phyloP scores from a whole-genome alignment of 495 filamentous ascomycete species.

The Daldinia vernicosa region DNA sequence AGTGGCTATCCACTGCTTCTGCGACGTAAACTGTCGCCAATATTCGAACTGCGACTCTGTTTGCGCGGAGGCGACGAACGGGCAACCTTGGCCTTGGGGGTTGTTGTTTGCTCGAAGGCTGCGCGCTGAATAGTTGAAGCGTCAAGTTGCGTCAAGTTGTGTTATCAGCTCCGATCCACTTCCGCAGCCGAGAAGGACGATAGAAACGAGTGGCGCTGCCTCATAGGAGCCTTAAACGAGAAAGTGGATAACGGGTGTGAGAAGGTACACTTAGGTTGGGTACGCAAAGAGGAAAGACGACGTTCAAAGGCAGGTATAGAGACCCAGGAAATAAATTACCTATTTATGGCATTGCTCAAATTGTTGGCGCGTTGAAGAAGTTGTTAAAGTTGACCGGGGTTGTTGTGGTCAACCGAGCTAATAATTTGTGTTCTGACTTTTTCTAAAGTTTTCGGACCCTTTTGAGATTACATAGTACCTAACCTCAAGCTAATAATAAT shows the following conservation, averaged over 20 bases:
- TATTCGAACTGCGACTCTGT: slow-evolving; percentile 10
- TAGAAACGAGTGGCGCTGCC: slow-evolving; percentile 25
- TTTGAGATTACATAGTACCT: slow-evolving; percentile 24
- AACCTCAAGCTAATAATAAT: slow-evolving; percentile 6
- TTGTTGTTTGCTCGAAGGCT: slow-evolving; percentile 21
- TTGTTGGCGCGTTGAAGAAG: slow-evolving; percentile 17
- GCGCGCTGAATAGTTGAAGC: slow-evolving; percentile 26
- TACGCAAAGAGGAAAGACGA: slow-evolving; percentile 10
- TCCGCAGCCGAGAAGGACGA: slow-evolving; percentile 30
- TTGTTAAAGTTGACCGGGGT: slow-evolving; percentile 23
- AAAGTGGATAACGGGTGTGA: slow-evolving; percentile 12
- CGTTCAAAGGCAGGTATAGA: background rate
- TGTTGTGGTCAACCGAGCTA: slow-evolving; percentile 34
- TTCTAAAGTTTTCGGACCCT: slow-evolving; percentile 42
- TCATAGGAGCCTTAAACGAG: slow-evolving; percentile 14
- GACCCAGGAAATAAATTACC: background rate
- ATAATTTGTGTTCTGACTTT: slow-evolving; percentile 43
- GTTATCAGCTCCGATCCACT: slow-evolving; percentile 40
- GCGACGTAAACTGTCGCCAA: slow-evolving; percentile 30
- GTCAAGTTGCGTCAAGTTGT: slow-evolving; percentile 6
- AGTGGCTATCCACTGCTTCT: slow-evolving; percentile 58
- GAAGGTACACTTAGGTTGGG: slow-evolving; percentile 15
- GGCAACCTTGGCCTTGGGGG: background rate
- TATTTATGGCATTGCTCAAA: slow-evolving; percentile 12
- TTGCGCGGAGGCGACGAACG: background rate